These are phyloP conservation scores for Boletus smithii DNA, from an alignment of 1,284 basidiomycete genomes.

Conservation along the genomic window DNA sequence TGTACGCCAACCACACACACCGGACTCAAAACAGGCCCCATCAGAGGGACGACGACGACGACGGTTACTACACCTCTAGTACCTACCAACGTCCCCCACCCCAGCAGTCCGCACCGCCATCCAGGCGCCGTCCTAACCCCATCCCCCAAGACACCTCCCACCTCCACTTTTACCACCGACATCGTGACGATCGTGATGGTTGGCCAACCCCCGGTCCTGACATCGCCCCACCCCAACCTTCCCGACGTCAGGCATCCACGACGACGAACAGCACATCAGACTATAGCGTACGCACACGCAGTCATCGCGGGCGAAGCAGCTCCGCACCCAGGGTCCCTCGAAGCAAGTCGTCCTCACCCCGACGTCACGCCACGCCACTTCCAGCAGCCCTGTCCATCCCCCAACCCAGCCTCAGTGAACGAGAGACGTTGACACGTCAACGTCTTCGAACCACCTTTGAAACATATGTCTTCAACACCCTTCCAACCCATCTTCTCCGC, in stretches of 20 bases:
- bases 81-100: conserved; percentile 9
- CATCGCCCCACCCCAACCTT: conserved; percentile 2
- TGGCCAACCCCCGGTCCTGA: conserved; percentile 20
- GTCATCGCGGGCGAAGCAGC: conserved; percentile 19
- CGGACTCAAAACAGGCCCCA: too few species aligned
- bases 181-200: conserved; percentile 25
- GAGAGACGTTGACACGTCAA: conserved; percentile 21
- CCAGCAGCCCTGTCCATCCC: conserved; percentile 15
- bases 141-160: conserved; percentile 15
- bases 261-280: conserved; percentile 18
- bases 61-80: conserved; percentile 11
- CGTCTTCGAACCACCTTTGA: conserved; percentile 24
- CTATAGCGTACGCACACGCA: conserved; percentile 16
- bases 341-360: conserved; percentile 22
- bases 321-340: conserved; percentile 19
- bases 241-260: conserved; percentile 22
- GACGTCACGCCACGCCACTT: conserved; percentile 19
- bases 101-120: too few species aligned
- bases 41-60: conserved; percentile 13
- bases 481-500: conserved; percentile 24
- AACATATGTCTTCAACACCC: conserved; percentile 25
- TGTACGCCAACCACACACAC: neutral
- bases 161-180: conserved; percentile 16
- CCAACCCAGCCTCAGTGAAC: conserved; percentile 23
- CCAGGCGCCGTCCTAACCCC: conserved; percentile 21